phyloP scores from a whole-genome alignment of 2,329 filamentous ascomycete species.

The Fusarium sacchari region DNA sequence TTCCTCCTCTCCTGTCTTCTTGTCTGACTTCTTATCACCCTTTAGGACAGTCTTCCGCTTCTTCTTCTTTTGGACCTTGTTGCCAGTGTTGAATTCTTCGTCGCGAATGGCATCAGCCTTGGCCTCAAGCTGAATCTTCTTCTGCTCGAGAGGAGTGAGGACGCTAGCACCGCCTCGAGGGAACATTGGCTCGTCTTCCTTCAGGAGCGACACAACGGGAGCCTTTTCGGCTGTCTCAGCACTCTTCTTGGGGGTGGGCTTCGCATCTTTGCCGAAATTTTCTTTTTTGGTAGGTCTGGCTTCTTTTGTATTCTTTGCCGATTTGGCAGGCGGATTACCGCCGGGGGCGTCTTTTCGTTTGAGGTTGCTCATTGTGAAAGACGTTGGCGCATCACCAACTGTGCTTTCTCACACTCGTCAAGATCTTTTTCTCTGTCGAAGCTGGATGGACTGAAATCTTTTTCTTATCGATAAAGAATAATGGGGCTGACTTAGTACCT shows the following conservation, averaged over 20 bases:
- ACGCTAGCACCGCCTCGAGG: slow-evolving; percentile 92
- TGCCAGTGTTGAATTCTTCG: slow-evolving; percentile 69
- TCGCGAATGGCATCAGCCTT: slow-evolving; percentile 93
- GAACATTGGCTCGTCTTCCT: slow-evolving; percentile 89
- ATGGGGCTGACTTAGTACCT: slow-evolving; percentile 10
- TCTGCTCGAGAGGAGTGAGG: slow-evolving; percentile 92
- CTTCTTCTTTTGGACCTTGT: slow-evolving; percentile 61
- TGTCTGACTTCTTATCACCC: slow-evolving; percentile 63
- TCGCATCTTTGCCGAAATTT: slow-evolving; percentile 44
- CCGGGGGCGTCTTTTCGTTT: slow-evolving; percentile 69
- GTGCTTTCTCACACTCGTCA: slow-evolving; percentile 24
- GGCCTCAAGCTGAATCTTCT: slow-evolving; percentile 94
- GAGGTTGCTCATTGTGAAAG: slow-evolving; percentile 62
- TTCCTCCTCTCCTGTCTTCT: slow-evolving; percentile 54
- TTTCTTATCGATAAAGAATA: slow-evolving; percentile 21
- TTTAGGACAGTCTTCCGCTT: slow-evolving; percentile 65
- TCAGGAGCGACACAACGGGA: slow-evolving; percentile 59
- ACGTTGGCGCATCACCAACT: slow-evolving; percentile 43
- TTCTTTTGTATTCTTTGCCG: slow-evolving; percentile 57
- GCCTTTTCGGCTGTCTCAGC: slow-evolving; percentile 46
- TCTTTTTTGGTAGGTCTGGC: slow-evolving; percentile 61
- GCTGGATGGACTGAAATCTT: slow-evolving; percentile 12
- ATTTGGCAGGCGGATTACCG: slow-evolving; percentile 60
- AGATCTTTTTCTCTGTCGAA: slow-evolving; percentile 19
- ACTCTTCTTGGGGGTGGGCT: slow-evolving; percentile 45